Evolutionary conservation across 2,329 filamentous ascomycete species (phyloP).

Genomic region (Cryphonectria carpinicola): DNA sequence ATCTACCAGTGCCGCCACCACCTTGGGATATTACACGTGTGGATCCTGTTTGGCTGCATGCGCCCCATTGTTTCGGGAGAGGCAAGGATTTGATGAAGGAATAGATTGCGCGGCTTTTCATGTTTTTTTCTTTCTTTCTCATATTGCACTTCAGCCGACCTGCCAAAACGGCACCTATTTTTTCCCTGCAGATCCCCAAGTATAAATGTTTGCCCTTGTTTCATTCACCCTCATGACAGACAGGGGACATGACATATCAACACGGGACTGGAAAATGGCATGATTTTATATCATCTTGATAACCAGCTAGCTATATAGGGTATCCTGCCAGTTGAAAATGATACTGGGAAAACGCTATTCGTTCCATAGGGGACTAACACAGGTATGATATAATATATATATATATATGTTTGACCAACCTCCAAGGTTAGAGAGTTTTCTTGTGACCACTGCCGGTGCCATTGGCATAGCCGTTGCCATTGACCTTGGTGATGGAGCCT

Average conservation of each 20-base stretch:
- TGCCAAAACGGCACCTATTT: not conserved
- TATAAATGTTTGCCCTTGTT: not conserved
- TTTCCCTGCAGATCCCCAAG: not conserved
- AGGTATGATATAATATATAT: too few species aligned
- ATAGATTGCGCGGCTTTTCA: not conserved
- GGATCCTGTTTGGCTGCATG: not conserved
- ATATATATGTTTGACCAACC: too few species aligned
- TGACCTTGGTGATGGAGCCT: not conserved
- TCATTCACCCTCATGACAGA: not conserved
- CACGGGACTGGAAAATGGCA: not conserved
- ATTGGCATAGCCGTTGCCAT: constrained; percentile 7
- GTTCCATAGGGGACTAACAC: not conserved
- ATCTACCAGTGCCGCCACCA: not conserved
- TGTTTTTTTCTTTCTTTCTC: not conserved
- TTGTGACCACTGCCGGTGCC: constrained; percentile 11
- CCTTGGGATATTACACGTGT: not conserved
- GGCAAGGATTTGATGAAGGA: not conserved
- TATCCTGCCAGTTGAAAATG: not conserved
- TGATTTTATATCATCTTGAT: not conserved
- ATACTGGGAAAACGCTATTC: not conserved
- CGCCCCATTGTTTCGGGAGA: not conserved
- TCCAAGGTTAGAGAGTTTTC: constrained; percentile 17
- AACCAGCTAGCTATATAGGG: not conserved
- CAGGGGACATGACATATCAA: not conserved
- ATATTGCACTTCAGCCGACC: not conserved